Base-by-base conservation (phyloP, 345 rosid genomes). In the Arabidopsis thaliana region DNA sequence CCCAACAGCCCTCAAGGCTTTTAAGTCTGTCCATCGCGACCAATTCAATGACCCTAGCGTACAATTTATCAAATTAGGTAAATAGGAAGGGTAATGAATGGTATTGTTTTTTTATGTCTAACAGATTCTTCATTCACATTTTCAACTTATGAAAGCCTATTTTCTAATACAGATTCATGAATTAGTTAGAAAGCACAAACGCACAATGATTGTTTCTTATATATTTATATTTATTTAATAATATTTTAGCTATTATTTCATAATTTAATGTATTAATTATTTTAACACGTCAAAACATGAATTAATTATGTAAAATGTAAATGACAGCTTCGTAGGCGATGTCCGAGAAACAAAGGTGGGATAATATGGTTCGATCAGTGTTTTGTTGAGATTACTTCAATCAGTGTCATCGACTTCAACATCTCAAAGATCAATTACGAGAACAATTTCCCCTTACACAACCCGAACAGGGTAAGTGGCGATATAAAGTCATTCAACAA, bases 301-400 rank as follows among this genome's bases (percentile, higher is more conserved):
- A 2, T 37, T 1, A 37, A 8, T 2, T 37, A 37, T 2, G 9
- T 6, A 65, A 33, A 49, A 10, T 49, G 44, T 65, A 33, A 23
- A 49, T 36, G 46, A 36, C 59, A 66, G 58, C 46, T 66, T 66
- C 71, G 23, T n/a, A 36, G 10, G 22, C 52, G 59, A 23, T 66
- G 71, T 32, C 71, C 59, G 0, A 1, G 34, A 46, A 38, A 78
- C 78, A 84, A 79, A 67, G 78, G 70, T 5, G 86, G 75, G 4
- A 46, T 84, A 46, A 67, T 87, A 23, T 82, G 83, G 83, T 84
- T 84, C 32, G 88, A 87, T 5, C 32, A 83, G 32, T 89, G 94
- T 59, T 62, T 84, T 33, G 42, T 89, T 65, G 83, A 85, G 75
- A 83, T 83, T 60, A 72, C 85, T 0, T 52, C 79, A 12, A 7